Base-by-base conservation (phyloP, 73 alveolate species). In the Paramecium tetraurelia region DNA sequence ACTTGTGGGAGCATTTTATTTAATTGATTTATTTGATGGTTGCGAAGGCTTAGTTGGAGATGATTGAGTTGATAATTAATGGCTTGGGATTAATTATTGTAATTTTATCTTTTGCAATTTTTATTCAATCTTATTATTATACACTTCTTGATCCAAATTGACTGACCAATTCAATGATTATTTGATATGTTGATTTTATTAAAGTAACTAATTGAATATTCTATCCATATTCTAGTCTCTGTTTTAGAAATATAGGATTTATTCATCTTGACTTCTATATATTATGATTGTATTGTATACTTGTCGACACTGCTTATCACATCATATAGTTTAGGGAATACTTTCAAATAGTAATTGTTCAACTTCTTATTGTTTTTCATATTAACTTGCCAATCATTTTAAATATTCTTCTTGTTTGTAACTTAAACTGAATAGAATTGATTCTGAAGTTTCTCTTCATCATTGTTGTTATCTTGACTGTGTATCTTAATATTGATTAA, bases 371-470 rank as follows among this genome's bases (percentile, higher is more conserved):
- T 72, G 11, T 33, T 40, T 72, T 72, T 72, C 10, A 72, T 40
- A 72, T 72, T 72, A 11, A 35, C 31, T 40, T 72, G 18, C 86
- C 86, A 72, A 72, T 72, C 86, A 72, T 63, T 63, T 63, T 63
- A 33, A 1, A 31, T 63, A 63, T 63, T 63, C 29, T 63, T 63
- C 53, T 63, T 63, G 31, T 63, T 63, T 27, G 84, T 63, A 63
- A 63, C 48, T 63, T 63, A 63, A 27, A 63, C 46, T 31, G 84
- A 63, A 33, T 63, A 63, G 14, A 31, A 63, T 24, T 63, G 27
- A 33, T 63, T 63, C 46, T 63, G 27, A 3, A 63, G 50, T 63
- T 63, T 27, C 12, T 63, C 84, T 63, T 63, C 84, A 33, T 63
- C 84, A 31, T 33, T 63, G 69, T 53, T 16, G 46, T 63, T 63